Evolutionary conservation across 495 filamentous ascomycete species (phyloP), one percentile per base, ranked within the genome.

Genomic region (Penicillium nucicola): DNA sequence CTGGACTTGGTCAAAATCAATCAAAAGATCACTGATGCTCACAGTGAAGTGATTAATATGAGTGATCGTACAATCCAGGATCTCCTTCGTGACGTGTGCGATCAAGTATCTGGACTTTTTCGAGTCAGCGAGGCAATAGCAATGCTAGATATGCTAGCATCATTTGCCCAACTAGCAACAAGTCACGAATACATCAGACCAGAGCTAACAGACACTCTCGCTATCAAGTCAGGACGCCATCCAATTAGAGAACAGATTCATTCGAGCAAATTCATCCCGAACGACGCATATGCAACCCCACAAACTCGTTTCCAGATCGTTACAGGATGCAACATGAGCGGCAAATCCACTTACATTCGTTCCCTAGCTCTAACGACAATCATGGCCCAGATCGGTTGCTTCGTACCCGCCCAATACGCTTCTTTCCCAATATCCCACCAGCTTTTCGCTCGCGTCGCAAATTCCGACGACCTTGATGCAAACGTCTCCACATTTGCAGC

Each of bases 281-380:
- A 97, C 56, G 90, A 96, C 47, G 88, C 88, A 36, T 96, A 90
- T 58, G 89, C 90, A 30, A 85, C 83, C 15, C 71, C 84, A 22
- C 83, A 88, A 49, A 80, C 78, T 28, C 83, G 92, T 7, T 92
- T 97, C 65, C 90, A 96, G 52, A 88, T 97, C 52, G 86, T 98
- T 61, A 96, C 93, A 5, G 93, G 93, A 34, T 93, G 90, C 67
- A 98, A 98, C 66, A 97, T 97, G 95, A 95, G 90, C 58, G 93
- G 93, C n/a, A 97, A 96, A 63, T 90, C 89, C 52, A 97, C 92
- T 0, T 97, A 95, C 70, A 95, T 97, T 61, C 84, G 89, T 50
- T 86, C 84, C 6, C 74, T 96, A 34, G 90, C 92, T 14, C 72
- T 98, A 9, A 84, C 92, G 65, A 80, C 85, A 22, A 80, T 98